Percentiles rank a stretch among this genome's conserved stretches.
phyloP scores from a whole-genome alignment of 2,329 filamentous ascomycete genomes.

The Pezicula neosporulosa region DNA sequence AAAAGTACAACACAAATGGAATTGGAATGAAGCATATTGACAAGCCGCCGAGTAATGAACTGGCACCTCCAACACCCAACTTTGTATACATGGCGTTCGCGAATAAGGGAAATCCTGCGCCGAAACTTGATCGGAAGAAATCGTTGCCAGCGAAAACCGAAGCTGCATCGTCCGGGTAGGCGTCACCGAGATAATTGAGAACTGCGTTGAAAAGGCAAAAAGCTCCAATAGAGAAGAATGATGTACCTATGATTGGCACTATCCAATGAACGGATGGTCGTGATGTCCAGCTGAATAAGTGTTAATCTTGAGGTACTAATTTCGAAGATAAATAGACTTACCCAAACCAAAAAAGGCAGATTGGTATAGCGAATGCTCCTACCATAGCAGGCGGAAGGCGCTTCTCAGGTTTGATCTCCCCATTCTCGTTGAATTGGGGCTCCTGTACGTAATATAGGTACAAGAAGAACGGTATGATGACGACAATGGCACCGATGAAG shows the following conservation, averaged over 20 bases:
- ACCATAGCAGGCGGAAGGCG: conserved; percentile 51
- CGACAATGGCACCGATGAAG: conserved; percentile 45
- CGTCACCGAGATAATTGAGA: conserved; percentile 36
- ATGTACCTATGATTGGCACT: conserved; percentile 47
- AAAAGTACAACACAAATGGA: conserved; percentile 1
- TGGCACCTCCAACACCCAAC: conserved; percentile 16
- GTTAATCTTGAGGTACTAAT: background rate
- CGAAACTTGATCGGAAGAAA: conserved; percentile 30
- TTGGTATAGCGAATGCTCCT: conserved; percentile 48
- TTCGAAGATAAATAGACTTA: conserved; percentile 35
- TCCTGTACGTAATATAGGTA: conserved; percentile 44
- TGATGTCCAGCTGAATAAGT: conserved; percentile 48
- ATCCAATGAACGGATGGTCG: conserved; percentile 50
- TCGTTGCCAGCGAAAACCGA: conserved; percentile 35
- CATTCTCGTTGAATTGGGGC: conserved; percentile 43
- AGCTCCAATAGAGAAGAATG: conserved; percentile 36
- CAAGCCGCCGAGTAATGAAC: background rate
- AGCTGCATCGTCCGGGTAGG: conserved; percentile 35
- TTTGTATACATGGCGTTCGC: conserved; percentile 28
- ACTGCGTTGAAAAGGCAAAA: conserved; percentile 45
- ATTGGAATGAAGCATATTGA: background rate
- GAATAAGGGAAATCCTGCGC: conserved; percentile 33
- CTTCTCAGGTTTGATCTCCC: conserved; percentile 45
- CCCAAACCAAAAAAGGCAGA: conserved; percentile 56
- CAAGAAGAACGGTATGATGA: conserved; percentile 43